Evolutionary conservation across 352 stramenopile genomes (phyloP), one percentile per base, ranked within the genome.

Genomic region (Globisporangium middletonii): DNA sequence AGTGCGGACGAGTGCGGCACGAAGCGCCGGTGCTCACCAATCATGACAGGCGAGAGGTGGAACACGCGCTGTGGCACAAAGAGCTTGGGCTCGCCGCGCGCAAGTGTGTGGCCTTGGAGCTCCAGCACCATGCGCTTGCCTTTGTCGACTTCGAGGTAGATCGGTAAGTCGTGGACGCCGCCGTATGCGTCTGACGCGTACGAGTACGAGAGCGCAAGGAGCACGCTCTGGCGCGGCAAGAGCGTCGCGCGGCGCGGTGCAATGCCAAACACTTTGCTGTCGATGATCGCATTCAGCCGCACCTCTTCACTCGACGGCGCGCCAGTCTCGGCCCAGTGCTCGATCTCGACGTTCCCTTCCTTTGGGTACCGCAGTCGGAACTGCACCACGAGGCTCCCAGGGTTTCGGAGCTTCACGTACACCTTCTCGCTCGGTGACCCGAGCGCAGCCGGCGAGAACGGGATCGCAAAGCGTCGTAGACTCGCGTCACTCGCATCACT

Each of bases 241-340:
- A 92, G 50, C 18, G 66, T 89, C 4, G 76, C 82, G 28, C 53
- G 62, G 1, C 81, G 77, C 5, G 84, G 77, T 4, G 68, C 64
- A 37, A 94, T 79, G 8, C 45, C 56, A 41, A 91, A 93, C 4
- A 92, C 64, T 52, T 88, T 79, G 56, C 77, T 86, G 59, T 95
- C 83, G 51, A 95, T 84, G 52, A 94, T 93, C 19, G 73, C 74
- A 51, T 91, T 87, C 26, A 82, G 73, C 11, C 79, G 78, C 48
- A 92, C 50, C 54, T 92, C 74, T 23, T 90, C 77, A 28, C 75
- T 75, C 7, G 86, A 96, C 16, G 92, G 91, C 27, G 92, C 85
- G 19, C 85, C 79, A 4, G 88, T 90, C 53, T 97, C 90, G 23
- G 88, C 90, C 94, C 94, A 98, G 35, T 91, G 88, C 52, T 98